Base-by-base conservation (phyloP, 768 basidiomycete species). In the Kwoniella europaea region DNA sequence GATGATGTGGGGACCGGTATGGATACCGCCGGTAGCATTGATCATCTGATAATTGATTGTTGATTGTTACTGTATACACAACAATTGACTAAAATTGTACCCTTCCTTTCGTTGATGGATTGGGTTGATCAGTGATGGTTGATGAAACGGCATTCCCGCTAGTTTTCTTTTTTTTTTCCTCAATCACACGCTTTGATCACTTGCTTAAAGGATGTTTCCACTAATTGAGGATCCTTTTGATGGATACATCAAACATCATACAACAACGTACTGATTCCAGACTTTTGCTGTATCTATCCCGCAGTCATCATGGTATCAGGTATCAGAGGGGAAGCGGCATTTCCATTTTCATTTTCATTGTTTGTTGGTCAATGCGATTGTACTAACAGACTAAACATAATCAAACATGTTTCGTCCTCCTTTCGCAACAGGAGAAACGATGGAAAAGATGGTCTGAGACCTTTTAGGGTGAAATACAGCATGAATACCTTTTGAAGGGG, bases 61-160 rank as follows among this genome's bases (percentile, higher is more conserved):
- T 20, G 22, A 56, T 22, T n/a, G 20, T 20, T 12, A n/a, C n/a
- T n/a, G n/a, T n/a, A 27, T 12, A 56, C 24, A 20, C 20, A 24
- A 16, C n/a, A n/a, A n/a, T n/a, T 35, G 18, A 44, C 59, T 61
- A 61, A 44, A 43, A 15, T 42, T 54, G 29, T 52, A 64, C 63
- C 63, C 63, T 64, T 55, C 63, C 53, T 64, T 64, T 64, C 18
- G 50, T 1, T 57, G 56, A 57, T 57, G 22, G 56, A 57, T n/a
- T n/a, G n/a, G n/a, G n/a, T n/a, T n/a, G n/a, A n/a, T 1, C 1
- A 54, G 53, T 24, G 57, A 18, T 58, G 57, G 29, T 24, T 35
- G 20, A 43, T 63, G 27, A 52, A 64, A 64, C 63, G 63, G 35
- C 29, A 64, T 44, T 55, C 63, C 46, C 53, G 50, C 27, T 63